Conservation (phyloP, 2,329 filamentous ascomycete species). For the Elsinoe ampelina region DNA sequence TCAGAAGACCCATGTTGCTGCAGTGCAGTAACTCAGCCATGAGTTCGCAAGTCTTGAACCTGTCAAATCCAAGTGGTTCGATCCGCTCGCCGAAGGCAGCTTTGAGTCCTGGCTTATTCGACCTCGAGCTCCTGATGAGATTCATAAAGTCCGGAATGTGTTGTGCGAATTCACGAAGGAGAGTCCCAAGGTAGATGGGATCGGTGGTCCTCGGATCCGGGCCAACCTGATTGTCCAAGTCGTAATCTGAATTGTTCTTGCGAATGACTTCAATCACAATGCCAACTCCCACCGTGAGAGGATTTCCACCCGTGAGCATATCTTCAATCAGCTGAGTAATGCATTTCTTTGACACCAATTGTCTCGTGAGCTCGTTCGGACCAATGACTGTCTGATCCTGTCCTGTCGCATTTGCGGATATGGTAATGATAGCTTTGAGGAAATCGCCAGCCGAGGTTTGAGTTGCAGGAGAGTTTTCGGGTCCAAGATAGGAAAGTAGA, state of each 20-base stretch:
- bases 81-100: slow-evolving; percentile 87
- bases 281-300: slow-evolving; percentile 88
- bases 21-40: slow-evolving; percentile 97
- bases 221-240: slow-evolving; percentile 79
- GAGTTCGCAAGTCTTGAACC: slow-evolving; percentile 97
- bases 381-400: slow-evolving; percentile 99
- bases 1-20: slow-evolving; percentile 95
- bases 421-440: slow-evolving; percentile 96
- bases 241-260: slow-evolving; percentile 99
- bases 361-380: slow-evolving; percentile 89
- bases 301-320: slow-evolving; percentile 90
- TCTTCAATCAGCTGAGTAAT: slow-evolving; percentile 76
- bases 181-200: slow-evolving; percentile 87
- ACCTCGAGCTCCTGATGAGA: slow-evolving; percentile 69
- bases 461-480: slow-evolving; percentile 76
- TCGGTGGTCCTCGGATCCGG: slow-evolving; percentile 76
- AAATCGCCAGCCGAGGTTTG: slow-evolving; percentile 97
- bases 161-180: slow-evolving; percentile 79
- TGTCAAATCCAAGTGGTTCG: slow-evolving; percentile 89
- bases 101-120: slow-evolving; percentile 63
- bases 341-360: slow-evolving; percentile 80
- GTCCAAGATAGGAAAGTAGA: slow-evolving; percentile 75
- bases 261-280: slow-evolving; percentile 98
- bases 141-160: slow-evolving; percentile 92
- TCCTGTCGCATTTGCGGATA: slow-evolving; percentile 94